Conservation (phyloP, 495 filamentous ascomycete species). For the Astrothelium macrocarpum region DNA sequence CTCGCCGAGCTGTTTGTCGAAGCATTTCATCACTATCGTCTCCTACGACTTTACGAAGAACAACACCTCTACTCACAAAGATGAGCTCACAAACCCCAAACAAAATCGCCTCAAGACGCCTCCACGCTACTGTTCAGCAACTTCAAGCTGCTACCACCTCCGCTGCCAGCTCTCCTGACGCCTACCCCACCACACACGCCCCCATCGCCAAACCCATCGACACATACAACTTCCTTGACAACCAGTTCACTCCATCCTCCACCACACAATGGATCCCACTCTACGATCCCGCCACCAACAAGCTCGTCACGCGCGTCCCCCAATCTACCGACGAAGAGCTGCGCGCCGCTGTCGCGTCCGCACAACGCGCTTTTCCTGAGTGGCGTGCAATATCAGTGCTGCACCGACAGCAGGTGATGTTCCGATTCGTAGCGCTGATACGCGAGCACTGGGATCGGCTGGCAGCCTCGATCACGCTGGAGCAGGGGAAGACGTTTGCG, state of each 20-base stretch:
- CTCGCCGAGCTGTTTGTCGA: conserved; percentile 22
- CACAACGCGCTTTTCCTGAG: conserved; percentile 77
- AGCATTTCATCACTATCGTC: conserved; percentile 18
- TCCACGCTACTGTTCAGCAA: conserved; percentile 33
- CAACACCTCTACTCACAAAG: conserved; percentile 18
- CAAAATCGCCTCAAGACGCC: conserved; percentile 27
- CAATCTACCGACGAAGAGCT: conserved; percentile 90
- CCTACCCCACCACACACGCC: conserved; percentile 75
- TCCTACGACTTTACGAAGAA: conserved; percentile 8
- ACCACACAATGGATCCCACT: conserved; percentile 82
- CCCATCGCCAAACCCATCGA: conserved; percentile 63
- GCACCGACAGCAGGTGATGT: conserved; percentile 88
- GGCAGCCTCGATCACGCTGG: conserved; percentile 89
- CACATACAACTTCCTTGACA: conserved; percentile 88
- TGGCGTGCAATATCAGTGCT: conserved; percentile 83
- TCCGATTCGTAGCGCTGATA: conserved; percentile 86
- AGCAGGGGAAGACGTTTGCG: conserved; percentile 97
- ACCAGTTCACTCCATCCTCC: conserved; percentile 70
- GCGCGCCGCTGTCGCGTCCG: conserved; percentile 74
- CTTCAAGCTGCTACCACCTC: conserved; percentile 39
- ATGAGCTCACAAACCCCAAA: conserved; percentile 23
- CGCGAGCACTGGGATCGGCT: conserved; percentile 91
- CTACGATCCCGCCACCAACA: conserved; percentile 93
- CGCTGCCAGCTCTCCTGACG: conserved; percentile 50
- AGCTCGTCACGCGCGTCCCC: conserved; percentile 94